Evolutionary conservation across 2,329 filamentous ascomycete species (phyloP).

Genomic region (Apiospora aurea): DNA sequence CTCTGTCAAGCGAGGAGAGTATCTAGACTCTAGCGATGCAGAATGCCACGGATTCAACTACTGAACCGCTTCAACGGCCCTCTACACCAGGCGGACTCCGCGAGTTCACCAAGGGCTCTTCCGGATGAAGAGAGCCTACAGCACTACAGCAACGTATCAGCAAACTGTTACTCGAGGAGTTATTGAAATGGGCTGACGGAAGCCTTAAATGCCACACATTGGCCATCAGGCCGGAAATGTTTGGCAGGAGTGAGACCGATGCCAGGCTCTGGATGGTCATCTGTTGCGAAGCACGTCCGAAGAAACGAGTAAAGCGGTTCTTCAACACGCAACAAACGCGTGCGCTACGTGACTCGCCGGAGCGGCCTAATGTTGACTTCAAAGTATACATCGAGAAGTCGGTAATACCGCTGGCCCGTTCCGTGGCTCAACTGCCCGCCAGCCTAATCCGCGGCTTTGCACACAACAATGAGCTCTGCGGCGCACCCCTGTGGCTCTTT

Average conservation of each 20-base stretch:
- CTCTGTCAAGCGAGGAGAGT: neutral
- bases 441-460: neutral
- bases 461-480: neutral
- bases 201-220: neutral
- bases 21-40: neutral
- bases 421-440: neutral
- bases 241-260: neutral
- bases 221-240: neutral
- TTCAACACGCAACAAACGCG: neutral
- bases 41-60: neutral
- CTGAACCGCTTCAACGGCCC: neutral
- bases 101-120: neutral
- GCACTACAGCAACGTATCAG: neutral
- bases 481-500: neutral
- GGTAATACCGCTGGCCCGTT: neutral
- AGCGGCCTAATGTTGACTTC: neutral
- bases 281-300: neutral
- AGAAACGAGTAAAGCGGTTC: neutral
- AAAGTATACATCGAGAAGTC: neutral
- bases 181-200: neutral
- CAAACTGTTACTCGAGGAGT: neutral
- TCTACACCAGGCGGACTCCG: neutral
- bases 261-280: neutral
- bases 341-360: neutral
- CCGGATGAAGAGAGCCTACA: neutral